A percentile compares a stretch with the other conserved stretches of the same genome.
Evolutionary conservation across 2,329 filamentous ascomycete species (phyloP).

Genomic region (Penicillium sp.): DNA sequence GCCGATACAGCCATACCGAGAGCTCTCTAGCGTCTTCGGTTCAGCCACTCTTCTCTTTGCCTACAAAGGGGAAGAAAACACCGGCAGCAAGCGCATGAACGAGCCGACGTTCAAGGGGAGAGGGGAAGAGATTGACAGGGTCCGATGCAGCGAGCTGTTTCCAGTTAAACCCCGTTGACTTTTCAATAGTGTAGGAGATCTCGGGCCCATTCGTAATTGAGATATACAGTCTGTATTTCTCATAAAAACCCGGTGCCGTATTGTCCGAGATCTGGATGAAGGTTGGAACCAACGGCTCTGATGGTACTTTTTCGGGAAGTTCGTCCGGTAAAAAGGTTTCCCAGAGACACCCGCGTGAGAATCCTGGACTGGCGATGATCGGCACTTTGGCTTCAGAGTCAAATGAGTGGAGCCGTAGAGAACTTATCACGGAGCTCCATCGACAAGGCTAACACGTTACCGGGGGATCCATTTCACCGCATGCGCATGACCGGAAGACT

Average conservation of each 20-base stretch:
- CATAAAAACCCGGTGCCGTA: neutral
- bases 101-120: neutral
- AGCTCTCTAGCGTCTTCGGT: slow-evolving; percentile 11
- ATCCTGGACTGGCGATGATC: slow-evolving; percentile 14
- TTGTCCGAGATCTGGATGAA: slow-evolving; percentile 4
- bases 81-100: neutral
- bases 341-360: slow-evolving; percentile 6
- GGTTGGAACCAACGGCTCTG: slow-evolving; percentile 18
- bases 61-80: slow-evolving; percentile 5
- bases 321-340: slow-evolving; percentile 4
- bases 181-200: neutral
- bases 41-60: neutral
- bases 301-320: slow-evolving; percentile 12
- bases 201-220: neutral
- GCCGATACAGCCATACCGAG: slow-evolving; percentile 14
- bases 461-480: neutral
- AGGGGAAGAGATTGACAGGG: neutral
- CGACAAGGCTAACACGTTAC: slow-evolving; percentile 4
- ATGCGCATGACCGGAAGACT: slow-evolving; percentile 1
- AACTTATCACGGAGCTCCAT: slow-evolving; percentile 1
- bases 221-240: neutral
- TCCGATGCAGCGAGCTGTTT: neutral
- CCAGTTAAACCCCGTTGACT: neutral
- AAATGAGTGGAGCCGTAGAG: neutral
- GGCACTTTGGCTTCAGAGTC: slow-evolving; percentile 10